phyloP scores from a whole-genome alignment of 495 filamentous ascomycete genomes.

The Penicillium tannophilum region DNA sequence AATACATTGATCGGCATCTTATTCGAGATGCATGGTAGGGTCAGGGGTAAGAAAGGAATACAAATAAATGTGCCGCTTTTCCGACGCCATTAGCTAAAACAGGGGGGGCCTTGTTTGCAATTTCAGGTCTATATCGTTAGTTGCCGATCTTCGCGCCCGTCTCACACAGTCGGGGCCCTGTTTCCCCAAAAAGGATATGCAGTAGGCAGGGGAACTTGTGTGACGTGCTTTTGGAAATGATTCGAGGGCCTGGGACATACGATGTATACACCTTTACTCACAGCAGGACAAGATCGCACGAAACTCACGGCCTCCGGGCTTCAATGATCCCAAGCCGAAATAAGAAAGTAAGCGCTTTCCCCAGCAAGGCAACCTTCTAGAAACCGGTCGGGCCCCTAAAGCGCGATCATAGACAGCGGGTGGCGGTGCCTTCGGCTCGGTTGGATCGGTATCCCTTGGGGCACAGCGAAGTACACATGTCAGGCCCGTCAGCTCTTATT shows the following conservation, averaged over 20 bases:
- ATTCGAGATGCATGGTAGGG: neutral
- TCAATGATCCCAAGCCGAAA: neutral
- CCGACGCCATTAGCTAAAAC: neutral
- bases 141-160: neutral
- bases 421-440: neutral
- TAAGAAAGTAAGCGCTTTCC: neutral
- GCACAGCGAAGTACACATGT: neutral
- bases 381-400: neutral
- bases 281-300: too few species aligned
- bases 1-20: neutral
- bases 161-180: neutral
- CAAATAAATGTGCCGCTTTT: neutral
- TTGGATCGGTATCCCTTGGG: neutral
- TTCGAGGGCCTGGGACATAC: neutral
- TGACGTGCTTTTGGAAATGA: neutral
- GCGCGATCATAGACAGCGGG: neutral
- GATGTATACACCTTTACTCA: neutral
- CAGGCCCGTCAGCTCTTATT: neutral
- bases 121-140: neutral
- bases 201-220: neutral
- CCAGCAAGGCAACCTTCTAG: neutral
- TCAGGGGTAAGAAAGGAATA: neutral
- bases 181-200: neutral
- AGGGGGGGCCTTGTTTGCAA: neutral
- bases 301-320: neutral